Evolutionary conservation across 495 filamentous ascomycete genomes (phyloP), one percentile per base, ranked within the genome.

Genomic region (Annulohypoxylon stygium): DNA sequence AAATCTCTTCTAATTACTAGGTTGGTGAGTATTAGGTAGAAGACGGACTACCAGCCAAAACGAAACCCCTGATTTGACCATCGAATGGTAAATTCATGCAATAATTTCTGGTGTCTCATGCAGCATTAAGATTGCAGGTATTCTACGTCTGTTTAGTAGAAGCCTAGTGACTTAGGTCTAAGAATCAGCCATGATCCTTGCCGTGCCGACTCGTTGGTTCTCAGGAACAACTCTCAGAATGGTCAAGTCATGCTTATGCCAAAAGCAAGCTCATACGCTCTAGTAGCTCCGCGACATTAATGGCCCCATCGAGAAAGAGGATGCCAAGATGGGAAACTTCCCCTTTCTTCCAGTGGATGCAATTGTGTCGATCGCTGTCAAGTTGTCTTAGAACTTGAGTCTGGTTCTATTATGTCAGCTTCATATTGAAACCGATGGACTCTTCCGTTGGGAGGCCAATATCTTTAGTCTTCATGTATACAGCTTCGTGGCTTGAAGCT

Each of bases 321-420:
- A 50, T 45, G 0, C 67, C 64, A 41, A 54, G 59, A 59, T 54
- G 51, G 67, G 67, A 62, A 67, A 54, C 8, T 43, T 59, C 58
- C 58, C 57, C 57, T 67, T 74, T 70, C 6, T 26, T 48, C 53
- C 45, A 12, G n/a, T 25, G 25, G 25, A 30, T 25, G 9, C 45
- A 20, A 45, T 60, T 43, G 7, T 70, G 72, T 55, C 72, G 72
- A 75, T 75, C 72, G 20, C 37, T 68, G 39, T 71, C 3, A 48
- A 61, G 3, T 20, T 75, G 72, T 75, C 72, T 75, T 68, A 68
- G 26, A 61, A 33, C 51, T 65, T 10, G 58, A 67, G 59, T 57
- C 54, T 63, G 7, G 54, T 16, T 14, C 47, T 51, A 20, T 68
- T 43, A 20, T 36, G 48, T 57, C 51, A 54, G 58, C 20, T 34